Evolutionary conservation across 441 rosid genomes (phyloP).

Genomic region (Gossypium schwendimanii): DNA sequence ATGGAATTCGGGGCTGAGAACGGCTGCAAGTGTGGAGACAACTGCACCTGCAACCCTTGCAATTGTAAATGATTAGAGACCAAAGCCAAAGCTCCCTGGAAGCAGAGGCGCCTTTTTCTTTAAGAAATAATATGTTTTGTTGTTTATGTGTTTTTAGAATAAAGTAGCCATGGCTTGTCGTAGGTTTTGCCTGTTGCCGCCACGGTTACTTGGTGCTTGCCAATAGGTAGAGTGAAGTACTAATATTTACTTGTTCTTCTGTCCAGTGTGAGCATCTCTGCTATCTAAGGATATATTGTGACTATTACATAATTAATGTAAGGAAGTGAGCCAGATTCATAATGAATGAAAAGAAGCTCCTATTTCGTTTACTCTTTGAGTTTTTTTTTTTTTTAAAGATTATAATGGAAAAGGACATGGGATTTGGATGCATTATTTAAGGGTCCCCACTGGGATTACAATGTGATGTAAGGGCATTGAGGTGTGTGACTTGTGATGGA

Average conservation of each 20-base stretch:
- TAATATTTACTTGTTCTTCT: not conserved
- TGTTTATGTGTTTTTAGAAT: not conserved
- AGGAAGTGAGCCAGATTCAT: not conserved
- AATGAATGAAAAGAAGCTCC: not conserved
- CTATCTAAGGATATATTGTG: not conserved
- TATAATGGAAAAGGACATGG: not conserved
- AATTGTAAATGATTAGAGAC: constrained; percentile 60
- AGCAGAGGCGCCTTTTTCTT: not conserved
- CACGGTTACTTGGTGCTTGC: not conserved
- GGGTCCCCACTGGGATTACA: not conserved
- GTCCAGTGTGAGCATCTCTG: not conserved
- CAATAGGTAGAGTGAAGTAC: not conserved
- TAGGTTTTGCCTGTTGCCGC: not conserved
- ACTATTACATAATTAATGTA: not conserved
- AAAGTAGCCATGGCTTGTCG: not conserved
- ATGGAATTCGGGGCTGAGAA: constrained; percentile 44
- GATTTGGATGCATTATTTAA: not conserved
- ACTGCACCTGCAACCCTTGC: constrained; percentile 84
- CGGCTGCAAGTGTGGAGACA: constrained; percentile 65
- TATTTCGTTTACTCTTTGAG: not conserved
- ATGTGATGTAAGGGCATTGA: not conserved
- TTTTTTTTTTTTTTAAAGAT: not conserved
- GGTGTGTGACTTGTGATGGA: not conserved
- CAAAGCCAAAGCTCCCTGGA: not conserved
- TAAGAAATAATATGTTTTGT: not conserved